Evolutionary conservation across 208 protist genomes (phyloP), one percentile per base, ranked within the genome.

Genomic region (Vickermania spadyakhi): DNA sequence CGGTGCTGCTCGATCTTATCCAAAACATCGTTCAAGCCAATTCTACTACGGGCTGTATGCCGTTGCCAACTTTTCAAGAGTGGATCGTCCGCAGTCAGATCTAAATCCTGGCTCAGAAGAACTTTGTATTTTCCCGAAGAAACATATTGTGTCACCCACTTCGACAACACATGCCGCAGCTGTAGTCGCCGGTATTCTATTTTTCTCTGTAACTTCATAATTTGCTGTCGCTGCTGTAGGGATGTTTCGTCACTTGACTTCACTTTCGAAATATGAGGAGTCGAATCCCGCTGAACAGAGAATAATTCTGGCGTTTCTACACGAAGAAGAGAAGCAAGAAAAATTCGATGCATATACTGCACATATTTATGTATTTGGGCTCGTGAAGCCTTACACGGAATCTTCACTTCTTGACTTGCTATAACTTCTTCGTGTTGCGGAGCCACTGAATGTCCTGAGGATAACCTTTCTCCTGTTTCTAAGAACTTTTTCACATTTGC

Each of bases 101-200:
- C 87, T 25, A 94, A 73, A 56, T 91, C 74, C 11, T 69, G 70
- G 66, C 60, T 79, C 23, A 78, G 60, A 51, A 94, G 66, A 11
- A 91, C 36, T 27, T 79, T 78, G 62, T 79, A 91, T 45, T 72
- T 77, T 30, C 72, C 71, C 3, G 68, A 70, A 60, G 25, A 73
- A 51, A 91, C 63, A 64, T 87, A 89, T 69, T 91, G 84, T 29
- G 65, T 58, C 26, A 91, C 60, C 82, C 84, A 94, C 64, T 82
- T 80, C 25, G 73, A 66, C 53, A 94, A 51, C 2, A 91, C 78
- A 63, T 94, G 80, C 0, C 84, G 84, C 52, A 94, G 74, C 65
- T 94, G 87, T 50, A 82, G 67, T 1, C 87, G 75, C 28, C 83
- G 77, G 66, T 91, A 87, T 58, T 90, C 81, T 4, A 94, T 79